Percentiles rank a stretch among this genome's conserved stretches.
These are phyloP conservation scores for Mycosarcoma mackinlayi DNA, from an alignment of 1,284 basidiomycete species.

Conservation along the genomic window DNA sequence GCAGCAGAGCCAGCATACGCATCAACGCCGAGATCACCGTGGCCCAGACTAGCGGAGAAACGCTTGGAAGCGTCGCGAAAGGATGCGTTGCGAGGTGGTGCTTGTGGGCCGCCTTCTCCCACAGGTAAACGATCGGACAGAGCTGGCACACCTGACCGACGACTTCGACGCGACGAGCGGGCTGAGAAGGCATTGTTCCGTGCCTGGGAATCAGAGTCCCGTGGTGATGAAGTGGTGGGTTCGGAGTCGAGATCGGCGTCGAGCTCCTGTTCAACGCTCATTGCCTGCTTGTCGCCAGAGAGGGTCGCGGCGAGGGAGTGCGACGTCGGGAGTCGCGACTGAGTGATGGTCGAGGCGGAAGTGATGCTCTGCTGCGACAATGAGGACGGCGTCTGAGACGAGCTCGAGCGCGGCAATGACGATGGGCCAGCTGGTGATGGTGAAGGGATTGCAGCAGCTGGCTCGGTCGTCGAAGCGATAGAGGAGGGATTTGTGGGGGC, in stretches of 20 bases:
- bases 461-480: background rate
- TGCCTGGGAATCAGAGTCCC: slow-evolving; percentile 2
- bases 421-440: background rate
- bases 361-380: slow-evolving; percentile 39
- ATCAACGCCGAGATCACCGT: slow-evolving; percentile 42
- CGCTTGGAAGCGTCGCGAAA: slow-evolving; percentile 42
- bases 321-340: slow-evolving; percentile 20
- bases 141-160: slow-evolving; percentile 31
- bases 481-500: background rate
- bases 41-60: slow-evolving; percentile 13
- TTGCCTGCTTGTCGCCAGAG: slow-evolving; percentile 25
- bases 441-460: background rate
- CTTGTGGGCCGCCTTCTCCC: slow-evolving; percentile 32
- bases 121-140: slow-evolving; percentile 35
- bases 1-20: slow-evolving; percentile 13
- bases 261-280: slow-evolving; percentile 46
- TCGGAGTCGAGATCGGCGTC: slow-evolving; percentile 17
- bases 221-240: slow-evolving; percentile 3
- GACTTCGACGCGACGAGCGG: slow-evolving; percentile 31
- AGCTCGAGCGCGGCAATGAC: background rate
- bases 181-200: slow-evolving; percentile 10
- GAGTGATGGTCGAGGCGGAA: slow-evolving; percentile 38
- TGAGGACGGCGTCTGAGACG: slow-evolving; percentile 15
- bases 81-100: slow-evolving; percentile 42
- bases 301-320: slow-evolving; percentile 15